Conservation (phyloP, 345 rosid species). For the Garcia nutans region DNA sequence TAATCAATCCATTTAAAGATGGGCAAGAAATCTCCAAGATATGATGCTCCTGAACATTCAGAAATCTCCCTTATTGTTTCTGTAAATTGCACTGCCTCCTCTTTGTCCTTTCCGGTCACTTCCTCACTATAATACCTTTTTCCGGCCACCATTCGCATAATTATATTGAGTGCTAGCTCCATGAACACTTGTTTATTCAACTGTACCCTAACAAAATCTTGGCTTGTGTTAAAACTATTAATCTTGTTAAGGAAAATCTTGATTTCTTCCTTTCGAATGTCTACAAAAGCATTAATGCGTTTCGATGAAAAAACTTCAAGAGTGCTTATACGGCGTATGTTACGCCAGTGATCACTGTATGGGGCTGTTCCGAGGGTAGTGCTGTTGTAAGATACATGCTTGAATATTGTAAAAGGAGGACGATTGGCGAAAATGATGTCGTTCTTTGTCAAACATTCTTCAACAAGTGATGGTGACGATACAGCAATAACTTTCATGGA, state of each 20-base stretch:
- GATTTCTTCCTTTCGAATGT: conserved; percentile 19
- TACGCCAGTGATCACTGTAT: conserved; percentile 17
- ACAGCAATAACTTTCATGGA: neutral
- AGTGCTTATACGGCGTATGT: conserved; percentile 14
- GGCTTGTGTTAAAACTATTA: neutral
- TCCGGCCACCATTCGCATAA: conserved; percentile 6
- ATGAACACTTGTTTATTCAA: neutral
- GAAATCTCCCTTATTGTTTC: neutral
- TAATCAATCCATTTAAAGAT: conserved; percentile 7
- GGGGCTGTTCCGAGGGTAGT: neutral
- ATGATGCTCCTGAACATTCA: conserved; percentile 6
- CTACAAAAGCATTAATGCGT: neutral
- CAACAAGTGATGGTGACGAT: neutral
- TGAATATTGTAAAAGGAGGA: neutral
- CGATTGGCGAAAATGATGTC: neutral
- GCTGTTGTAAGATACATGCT: neutral
- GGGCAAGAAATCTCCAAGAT: conserved; percentile 34
- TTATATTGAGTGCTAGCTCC: neutral
- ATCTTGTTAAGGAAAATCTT: neutral
- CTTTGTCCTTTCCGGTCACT: neutral
- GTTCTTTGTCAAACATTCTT: neutral
- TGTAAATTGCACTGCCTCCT: neutral
- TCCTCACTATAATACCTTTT: neutral
- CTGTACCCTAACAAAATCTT: conserved; percentile 1
- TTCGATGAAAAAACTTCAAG: conserved; percentile 1